These are phyloP conservation scores for Wilhelminamyces savonicus DNA, from an alignment of 805 yeast genomes.

Conservation along the genomic window DNA sequence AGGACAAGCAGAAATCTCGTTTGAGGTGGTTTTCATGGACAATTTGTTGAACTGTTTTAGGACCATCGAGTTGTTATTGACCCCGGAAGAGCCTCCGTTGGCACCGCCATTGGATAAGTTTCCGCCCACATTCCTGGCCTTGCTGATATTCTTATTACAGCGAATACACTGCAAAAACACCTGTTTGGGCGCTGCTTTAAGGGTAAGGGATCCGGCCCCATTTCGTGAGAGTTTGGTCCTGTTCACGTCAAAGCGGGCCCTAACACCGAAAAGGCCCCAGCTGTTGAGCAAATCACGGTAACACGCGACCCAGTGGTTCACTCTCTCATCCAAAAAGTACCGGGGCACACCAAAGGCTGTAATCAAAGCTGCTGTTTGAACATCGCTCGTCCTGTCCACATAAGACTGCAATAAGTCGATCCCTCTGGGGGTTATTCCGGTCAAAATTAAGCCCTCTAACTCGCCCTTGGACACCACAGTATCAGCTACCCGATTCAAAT, in stretches of 20 bases:
- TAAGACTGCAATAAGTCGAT: slow-evolving; percentile 77
- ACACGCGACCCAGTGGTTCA: slow-evolving; percentile 70
- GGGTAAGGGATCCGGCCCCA: slow-evolving; percentile 39
- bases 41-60: slow-evolving; percentile 31
- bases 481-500: slow-evolving; percentile 63
- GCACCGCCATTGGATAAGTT: not conserved
- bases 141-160: slow-evolving; percentile 70
- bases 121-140: slow-evolving; percentile 9
- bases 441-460: slow-evolving; percentile 80
- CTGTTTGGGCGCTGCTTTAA: slow-evolving; percentile 59
- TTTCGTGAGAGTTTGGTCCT: slow-evolving; percentile 59
- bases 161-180: slow-evolving; percentile 73
- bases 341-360: slow-evolving; percentile 79
- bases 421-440: slow-evolving; percentile 88
- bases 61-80: slow-evolving; percentile 10
- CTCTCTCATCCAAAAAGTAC: slow-evolving; percentile 67
- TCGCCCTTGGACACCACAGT: slow-evolving; percentile 75
- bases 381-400: slow-evolving; percentile 83
- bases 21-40: slow-evolving; percentile 9
- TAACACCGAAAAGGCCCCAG: slow-evolving; percentile 69
- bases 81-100: slow-evolving; percentile 1
- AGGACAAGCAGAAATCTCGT: slow-evolving; percentile 48
- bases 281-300: slow-evolving; percentile 67
- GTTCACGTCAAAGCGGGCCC: slow-evolving; percentile 83
- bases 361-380: slow-evolving; percentile 84